Conservation (phyloP, 345 rosid species). For the Populus ilicifolia region DNA sequence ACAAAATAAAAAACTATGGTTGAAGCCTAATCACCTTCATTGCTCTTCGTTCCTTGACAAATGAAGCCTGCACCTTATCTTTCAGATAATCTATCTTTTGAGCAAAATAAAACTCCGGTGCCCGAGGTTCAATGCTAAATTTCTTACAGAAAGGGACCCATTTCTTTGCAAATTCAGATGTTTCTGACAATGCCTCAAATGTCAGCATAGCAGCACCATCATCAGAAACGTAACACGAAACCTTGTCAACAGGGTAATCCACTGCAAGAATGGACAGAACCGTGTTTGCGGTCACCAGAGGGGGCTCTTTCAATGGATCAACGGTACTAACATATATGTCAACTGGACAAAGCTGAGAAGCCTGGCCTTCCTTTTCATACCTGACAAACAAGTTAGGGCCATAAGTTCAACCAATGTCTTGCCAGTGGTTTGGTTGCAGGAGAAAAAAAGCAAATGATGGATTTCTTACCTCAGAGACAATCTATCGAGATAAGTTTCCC, state of each 20-base stretch:
- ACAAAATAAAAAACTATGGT: neutral
- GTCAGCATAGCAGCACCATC: neutral
- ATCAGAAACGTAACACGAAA: neutral
- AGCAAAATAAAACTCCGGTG: neutral
- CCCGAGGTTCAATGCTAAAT: neutral
- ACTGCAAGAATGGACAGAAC: neutral
- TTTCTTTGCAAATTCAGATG: neutral
- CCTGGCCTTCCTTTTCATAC: neutral
- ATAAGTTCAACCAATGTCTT: neutral
- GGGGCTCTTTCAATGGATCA: neutral
- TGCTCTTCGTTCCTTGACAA: neutral
- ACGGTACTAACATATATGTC: neutral
- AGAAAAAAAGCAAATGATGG: neutral
- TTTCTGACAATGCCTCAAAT: neutral
- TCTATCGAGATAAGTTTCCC: neutral
- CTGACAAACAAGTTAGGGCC: neutral
- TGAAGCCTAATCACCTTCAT: neutral
- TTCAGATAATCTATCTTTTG: neutral
- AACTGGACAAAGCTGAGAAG: neutral
- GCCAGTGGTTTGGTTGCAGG: neutral
- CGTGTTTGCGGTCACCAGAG: neutral
- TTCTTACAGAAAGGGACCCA: neutral
- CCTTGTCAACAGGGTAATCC: neutral
- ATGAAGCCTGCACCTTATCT: neutral
- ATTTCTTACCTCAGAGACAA: neutral